Base-by-base conservation (phyloP, 1,139 yeast genomes). In the Taiozyma onychis region DNA sequence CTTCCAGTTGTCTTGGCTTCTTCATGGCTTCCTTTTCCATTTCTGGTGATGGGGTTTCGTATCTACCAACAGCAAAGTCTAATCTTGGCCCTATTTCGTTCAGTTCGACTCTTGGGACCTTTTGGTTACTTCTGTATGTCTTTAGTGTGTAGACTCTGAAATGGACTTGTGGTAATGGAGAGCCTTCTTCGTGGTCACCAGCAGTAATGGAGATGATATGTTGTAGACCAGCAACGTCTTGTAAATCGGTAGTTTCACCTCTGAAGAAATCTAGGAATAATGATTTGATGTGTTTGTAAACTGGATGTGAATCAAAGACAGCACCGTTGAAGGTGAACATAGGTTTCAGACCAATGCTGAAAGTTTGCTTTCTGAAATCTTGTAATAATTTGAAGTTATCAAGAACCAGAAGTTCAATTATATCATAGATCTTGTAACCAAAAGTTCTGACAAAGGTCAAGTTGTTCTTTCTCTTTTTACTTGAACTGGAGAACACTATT, bases 1-100 rank as follows among this genome's bases (percentile, higher is more conserved):
- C 80, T 65, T 85, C 88, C 60, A 89, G 76, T 71, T 88, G 91
- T 71, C 80, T 89, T 51, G 97, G 93, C 65, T 77, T 81, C 74
- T 78, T 80, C 72, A 77, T 66, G 9, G 99, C 98, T 67, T 90
- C 97, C 72, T 85, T 89, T 71, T 85, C 95, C 73, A 88, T 75
- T 62, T 93, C 98, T 43, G 96, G 87, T 50, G 87, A 80, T 46
- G 97, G 88, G n/a, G 80, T 73, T 59, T 84, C 85, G 61, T 85
- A 79, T 72, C 99, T 81, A 47, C 99, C 99, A 55, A 93, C 79
- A 61, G 85, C 83, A 71, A 93, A 93, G 65, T 93, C 98, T 53
- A 95, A 77, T 61, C 99, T 79, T 51, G 99, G 99, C 1, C 99
- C 99, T 59, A 89, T 85, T 70, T 93, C 99, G 54, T 87, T 95